phyloP scores from a whole-genome alignment of 176 grass and related monocot genomes.

The Carex myosuroides region DNA sequence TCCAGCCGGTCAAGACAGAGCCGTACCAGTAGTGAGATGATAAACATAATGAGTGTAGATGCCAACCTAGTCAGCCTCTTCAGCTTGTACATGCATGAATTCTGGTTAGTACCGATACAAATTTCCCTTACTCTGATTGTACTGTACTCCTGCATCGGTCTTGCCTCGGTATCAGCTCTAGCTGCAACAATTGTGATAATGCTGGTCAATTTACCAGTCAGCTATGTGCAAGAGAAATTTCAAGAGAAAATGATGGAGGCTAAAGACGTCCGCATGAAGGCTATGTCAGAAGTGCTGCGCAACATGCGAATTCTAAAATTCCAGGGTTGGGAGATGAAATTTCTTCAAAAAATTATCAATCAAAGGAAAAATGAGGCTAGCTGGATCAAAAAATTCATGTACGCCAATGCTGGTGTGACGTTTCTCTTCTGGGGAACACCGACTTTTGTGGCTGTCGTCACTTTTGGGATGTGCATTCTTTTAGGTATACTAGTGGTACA shows the following conservation, averaged over 20 bases:
- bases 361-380: constrained; percentile 50
- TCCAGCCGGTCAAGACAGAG: constrained; percentile 47
- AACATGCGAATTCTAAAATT: constrained; percentile 87
- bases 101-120: constrained; percentile 64
- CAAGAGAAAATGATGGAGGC: constrained; percentile 55
- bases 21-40: constrained; percentile 27
- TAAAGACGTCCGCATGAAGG: constrained; percentile 66
- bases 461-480: constrained; percentile 58
- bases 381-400: constrained; percentile 51
- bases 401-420: constrained; percentile 31
- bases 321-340: constrained; percentile 75
- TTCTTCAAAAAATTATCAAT: constrained; percentile 53
- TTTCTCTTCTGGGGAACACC: constrained; percentile 56
- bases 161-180: constrained; percentile 46
- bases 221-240: constrained; percentile 37
- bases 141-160: constrained; percentile 43
- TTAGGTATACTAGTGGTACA: constrained; percentile 55
- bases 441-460: constrained; percentile 53
- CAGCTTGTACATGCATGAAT: constrained; percentile 55
- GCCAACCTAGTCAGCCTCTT: constrained; percentile 40
- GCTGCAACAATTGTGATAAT: constrained; percentile 39
- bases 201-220: constrained; percentile 49
- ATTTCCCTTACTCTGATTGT: constrained; percentile 47
- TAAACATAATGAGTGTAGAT: constrained; percentile 61
- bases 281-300: constrained; percentile 59